These are phyloP conservation scores for Alternaria sp. DNA, from an alignment of 2,329 filamentous ascomycete genomes.

Conservation along the genomic window DNA sequence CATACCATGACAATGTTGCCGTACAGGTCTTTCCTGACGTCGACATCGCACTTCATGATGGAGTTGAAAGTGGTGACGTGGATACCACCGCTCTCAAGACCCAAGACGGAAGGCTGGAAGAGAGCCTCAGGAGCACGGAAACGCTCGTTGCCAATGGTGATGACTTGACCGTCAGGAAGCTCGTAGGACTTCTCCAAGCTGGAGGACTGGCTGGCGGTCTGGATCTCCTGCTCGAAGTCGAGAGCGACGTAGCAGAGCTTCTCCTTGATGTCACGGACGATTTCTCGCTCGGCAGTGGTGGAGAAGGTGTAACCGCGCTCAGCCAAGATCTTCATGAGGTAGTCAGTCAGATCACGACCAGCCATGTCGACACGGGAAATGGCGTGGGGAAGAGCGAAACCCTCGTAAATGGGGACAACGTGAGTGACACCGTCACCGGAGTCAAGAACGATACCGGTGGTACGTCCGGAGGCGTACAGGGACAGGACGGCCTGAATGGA, in stretches of 20 bases:
- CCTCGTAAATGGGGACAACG: slow-evolving; percentile 99
- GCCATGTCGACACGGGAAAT: slow-evolving; percentile 99
- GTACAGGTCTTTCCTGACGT: slow-evolving; percentile 99
- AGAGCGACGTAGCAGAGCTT: slow-evolving; percentile 99
- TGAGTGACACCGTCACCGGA: slow-evolving; percentile 99
- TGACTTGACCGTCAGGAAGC: slow-evolving; percentile 99
- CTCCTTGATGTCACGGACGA: slow-evolving; percentile 99
- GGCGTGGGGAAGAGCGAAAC: slow-evolving; percentile 99
- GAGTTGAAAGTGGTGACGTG: slow-evolving; percentile 99
- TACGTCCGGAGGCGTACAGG: slow-evolving; percentile 99
- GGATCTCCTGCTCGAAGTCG: slow-evolving; percentile 99
- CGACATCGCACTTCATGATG: slow-evolving; percentile 99
- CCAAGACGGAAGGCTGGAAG: slow-evolving; percentile 98
- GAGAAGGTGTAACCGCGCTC: slow-evolving; percentile 99
- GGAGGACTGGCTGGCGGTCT: slow-evolving; percentile 98
- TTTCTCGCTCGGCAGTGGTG: slow-evolving; percentile 99
- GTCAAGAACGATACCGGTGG: slow-evolving; percentile 99
- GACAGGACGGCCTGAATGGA: slow-evolving; percentile 99
- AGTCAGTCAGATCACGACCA: slow-evolving; percentile 99
- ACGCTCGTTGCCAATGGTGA: slow-evolving; percentile 99
- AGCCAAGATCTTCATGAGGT: slow-evolving; percentile 99
- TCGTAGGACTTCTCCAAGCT: slow-evolving; percentile 99
- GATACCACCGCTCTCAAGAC: slow-evolving; percentile 98
- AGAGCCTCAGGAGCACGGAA: slow-evolving; percentile 99
- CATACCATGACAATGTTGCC: slow-evolving; percentile 99